These are phyloP conservation scores for Pestalotiopsis sp. DNA, from an alignment of 2,329 filamentous ascomycete species.

Conservation along the genomic window DNA sequence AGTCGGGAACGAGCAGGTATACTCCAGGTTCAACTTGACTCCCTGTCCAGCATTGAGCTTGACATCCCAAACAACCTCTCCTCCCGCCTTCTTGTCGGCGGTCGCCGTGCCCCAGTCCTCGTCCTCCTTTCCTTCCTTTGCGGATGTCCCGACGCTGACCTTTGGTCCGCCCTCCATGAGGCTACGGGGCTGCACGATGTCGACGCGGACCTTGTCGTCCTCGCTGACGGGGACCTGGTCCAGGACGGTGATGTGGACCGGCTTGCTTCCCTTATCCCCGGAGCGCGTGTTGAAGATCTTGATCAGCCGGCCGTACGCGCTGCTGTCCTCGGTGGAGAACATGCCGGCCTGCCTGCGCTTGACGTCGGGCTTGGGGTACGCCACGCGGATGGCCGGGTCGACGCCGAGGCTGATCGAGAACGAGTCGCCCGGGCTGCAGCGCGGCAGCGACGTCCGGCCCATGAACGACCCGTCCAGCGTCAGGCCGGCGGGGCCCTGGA, in stretches of 20 bases:
- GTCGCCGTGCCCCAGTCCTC: conserved; percentile 57
- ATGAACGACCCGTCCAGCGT: conserved; percentile 67
- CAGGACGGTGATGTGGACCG: conserved; percentile 52
- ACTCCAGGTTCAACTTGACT: conserved; percentile 45
- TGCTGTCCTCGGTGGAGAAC: conserved; percentile 55
- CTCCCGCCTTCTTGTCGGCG: conserved; percentile 56
- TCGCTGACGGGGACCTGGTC: conserved; percentile 66
- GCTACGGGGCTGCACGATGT: conserved; percentile 51
- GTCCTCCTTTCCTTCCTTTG: conserved; percentile 32
- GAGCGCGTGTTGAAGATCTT: conserved; percentile 54
- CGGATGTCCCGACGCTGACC: conserved; percentile 37
- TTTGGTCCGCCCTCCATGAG: conserved; percentile 41
- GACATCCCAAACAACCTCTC: conserved; percentile 62
- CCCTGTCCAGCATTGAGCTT: conserved; percentile 58
- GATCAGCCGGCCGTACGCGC: conserved; percentile 50
- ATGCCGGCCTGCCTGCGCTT: conserved; percentile 52
- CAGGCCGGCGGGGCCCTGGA: conserved; percentile 57
- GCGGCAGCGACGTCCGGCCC: conserved; percentile 56
- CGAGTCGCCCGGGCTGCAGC: conserved; percentile 55
- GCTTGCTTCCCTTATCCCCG: conserved; percentile 28
- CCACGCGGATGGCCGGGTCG: conserved; percentile 58
- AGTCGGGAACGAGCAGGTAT: conserved; percentile 4
- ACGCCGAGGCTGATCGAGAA: conserved; percentile 61
- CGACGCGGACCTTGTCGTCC: conserved; percentile 58
- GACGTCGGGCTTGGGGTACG: conserved; percentile 59